Base-by-base conservation (phyloP, 257 asterid genomes). In the Fraxinus cuspidata region DNA sequence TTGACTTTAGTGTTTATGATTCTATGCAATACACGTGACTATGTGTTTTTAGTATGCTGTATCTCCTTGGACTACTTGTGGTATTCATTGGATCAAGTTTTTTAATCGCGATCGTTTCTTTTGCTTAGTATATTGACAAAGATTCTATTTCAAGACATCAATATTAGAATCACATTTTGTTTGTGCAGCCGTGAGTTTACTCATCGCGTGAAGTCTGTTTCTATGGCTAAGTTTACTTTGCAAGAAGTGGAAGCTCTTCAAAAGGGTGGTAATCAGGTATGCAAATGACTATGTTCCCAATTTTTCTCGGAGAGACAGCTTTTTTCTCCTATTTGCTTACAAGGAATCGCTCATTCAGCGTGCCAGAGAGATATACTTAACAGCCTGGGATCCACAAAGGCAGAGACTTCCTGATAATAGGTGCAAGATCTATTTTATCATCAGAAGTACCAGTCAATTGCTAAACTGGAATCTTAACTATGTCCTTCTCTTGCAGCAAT, bases 161-260 rank as follows among this genome's bases (percentile, higher is more conserved):
- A 58, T 32, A 47, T 72, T 72, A 44, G 75, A 83, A 38, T 18
- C 35, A 19, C 44, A 18, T 76, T 68, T 70, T 37, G 32, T 74
- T 72, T 81, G 12, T 85, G 85, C 96, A 92, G 99, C 76, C 99
- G 99, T 67, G 99, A 95, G 85, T 95, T 95, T 83, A 95, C 99
- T 76, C 99, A 95, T 84, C 98, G 99, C 69, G 99, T 95, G 67
- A 95, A 95, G 86, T 95, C 99, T 29, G 98, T 95, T 44, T 95
- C 99, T 67, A 95, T 95, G 99, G 89, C 99, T 74, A 95, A 89
- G 84, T 95, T 95, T 79, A 88, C 96, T 75, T 87, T 88, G 56
- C 96, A 91, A 82, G 99, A 95, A 89, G 97, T 95, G 84, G 97
- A 95, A 78, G 90, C 96, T 86, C 97, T 94, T 84, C 97, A 94